phyloP scores from a whole-genome alignment of 2,329 filamentous ascomycete species.

The Aspergillus flavus region DNA sequence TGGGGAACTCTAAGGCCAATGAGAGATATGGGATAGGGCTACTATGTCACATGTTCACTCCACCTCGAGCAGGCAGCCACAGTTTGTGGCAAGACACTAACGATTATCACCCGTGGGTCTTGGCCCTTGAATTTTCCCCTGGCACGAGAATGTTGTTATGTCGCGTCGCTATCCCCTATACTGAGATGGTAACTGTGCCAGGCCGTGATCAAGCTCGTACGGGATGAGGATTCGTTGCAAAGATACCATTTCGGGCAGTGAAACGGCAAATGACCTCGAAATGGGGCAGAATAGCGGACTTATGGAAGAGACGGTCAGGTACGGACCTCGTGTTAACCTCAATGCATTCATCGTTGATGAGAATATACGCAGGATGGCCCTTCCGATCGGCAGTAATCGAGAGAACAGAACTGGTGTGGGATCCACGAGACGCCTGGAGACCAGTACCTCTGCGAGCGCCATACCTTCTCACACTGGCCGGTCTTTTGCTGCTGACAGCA shows the following conservation, averaged over 20 bases:
- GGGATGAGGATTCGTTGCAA: not conserved
- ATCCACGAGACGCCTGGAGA: constrained; percentile 1
- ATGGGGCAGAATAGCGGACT: not conserved
- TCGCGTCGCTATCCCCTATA: not conserved
- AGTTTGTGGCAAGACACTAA: not conserved
- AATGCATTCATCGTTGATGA: not conserved
- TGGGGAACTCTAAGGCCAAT: not conserved
- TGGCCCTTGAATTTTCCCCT: too few species aligned
- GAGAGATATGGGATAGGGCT: not conserved
- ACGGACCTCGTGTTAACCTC: not conserved
- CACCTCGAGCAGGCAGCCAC: not conserved
- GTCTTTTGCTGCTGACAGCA: constrained; percentile 16
- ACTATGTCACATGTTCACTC: not conserved
- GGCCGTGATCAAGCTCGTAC: not conserved
- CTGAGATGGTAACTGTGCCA: not conserved
- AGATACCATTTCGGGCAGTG: not conserved
- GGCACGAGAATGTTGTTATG: too few species aligned
- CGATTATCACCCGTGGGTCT: not conserved
- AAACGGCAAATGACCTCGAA: not conserved
- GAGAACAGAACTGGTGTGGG: not conserved
- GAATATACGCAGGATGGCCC: not conserved
- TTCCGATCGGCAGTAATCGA: not conserved
- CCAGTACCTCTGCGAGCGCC: constrained; percentile 12
- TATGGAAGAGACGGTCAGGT: not conserved
- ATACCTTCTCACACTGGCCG: constrained; percentile 16